Evolutionary conservation across 2,329 filamentous ascomycete genomes (phyloP), one percentile per base, ranked within the genome.

Genomic region (Tolypocladium ophioglossoides): DNA sequence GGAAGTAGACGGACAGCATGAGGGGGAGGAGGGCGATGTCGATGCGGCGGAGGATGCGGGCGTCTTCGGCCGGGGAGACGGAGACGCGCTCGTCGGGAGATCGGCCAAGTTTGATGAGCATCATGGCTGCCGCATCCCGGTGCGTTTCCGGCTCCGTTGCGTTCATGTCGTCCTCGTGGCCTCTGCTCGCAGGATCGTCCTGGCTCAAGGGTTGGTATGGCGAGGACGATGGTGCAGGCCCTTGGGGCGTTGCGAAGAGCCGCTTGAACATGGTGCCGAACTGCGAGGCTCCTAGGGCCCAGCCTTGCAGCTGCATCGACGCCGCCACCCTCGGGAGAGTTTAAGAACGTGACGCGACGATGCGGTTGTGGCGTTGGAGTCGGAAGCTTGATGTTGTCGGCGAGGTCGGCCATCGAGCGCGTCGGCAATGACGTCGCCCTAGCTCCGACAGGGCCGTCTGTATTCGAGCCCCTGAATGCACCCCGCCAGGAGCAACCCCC

Each of bases 1-100:
- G 72, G 61, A 82, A 84, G 66, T 85, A 86, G 22, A 84, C 79
- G 8, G 74, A 73, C 12, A 85, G 70, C 55, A 86, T 77, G 51
- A 76, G 63, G 1, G 70, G 66, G 9, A 75, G 66, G 27, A 76
- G 65, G 10, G 69, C 69, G 30, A 66, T 54, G 61, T 76, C 73
- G 56, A 74, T 74, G 39, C 64, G 65, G 7, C 70, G 63, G 10
- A 72, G 64, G 49, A 72, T 63, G 37, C 68, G 66, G 4, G 63
- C 61, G 46, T 71, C 63, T 50, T 72, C 68, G 47, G 63, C 64
- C 5, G 69, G 61, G 0, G 68, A 65, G 27, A 72, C 56, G 48
- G 57, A 50, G 48, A 71, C 59, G 49, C 61, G 62, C 54, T 70
- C 63, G 44, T 70, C 63, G 0, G 68, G 67, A 34, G 66, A 67